A percentile compares a stretch with the other conserved stretches of the same genome.
phyloP scores from a whole-genome alignment of 208 protist species.

The Leptomonas pyrrhocoris region DNA sequence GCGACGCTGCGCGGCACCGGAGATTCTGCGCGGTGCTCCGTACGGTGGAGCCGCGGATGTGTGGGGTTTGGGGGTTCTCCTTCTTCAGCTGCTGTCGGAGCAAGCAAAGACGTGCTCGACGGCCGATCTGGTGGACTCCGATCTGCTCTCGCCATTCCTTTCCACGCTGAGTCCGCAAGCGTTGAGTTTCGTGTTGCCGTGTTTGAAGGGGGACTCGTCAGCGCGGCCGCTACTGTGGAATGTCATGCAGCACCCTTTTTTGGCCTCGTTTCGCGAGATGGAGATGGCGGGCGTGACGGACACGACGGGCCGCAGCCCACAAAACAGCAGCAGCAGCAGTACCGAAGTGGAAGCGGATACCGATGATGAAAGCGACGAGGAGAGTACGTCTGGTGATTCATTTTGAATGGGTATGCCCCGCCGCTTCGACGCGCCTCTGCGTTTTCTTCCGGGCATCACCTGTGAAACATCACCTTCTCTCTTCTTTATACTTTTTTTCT shows the following conservation, averaged over 20 bases:
- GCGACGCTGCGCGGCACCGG: slow-evolving; percentile 59
- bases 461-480: too few relatives aligned
- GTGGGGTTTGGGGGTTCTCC: slow-evolving; percentile 72
- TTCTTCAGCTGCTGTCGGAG: slow-evolving; percentile 60
- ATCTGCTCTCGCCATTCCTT: slow-evolving; percentile 67
- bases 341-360: not conserved
- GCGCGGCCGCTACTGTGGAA: slow-evolving; percentile 56
- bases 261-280: slow-evolving; percentile 1
- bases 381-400: not conserved
- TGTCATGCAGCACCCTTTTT: slow-evolving; percentile 66
- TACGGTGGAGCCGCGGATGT: slow-evolving; percentile 71
- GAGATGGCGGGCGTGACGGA: not conserved
- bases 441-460: too few relatives aligned
- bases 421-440: too few relatives aligned
- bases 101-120: slow-evolving; percentile 41
- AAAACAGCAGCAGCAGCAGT: not conserved
- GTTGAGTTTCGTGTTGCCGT: slow-evolving; percentile 63
- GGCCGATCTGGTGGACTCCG: slow-evolving; percentile 66
- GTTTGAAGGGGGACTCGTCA: slow-evolving; percentile 58
- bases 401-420: not conserved
- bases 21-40: slow-evolving; percentile 49
- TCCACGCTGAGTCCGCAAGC: slow-evolving; percentile 43
- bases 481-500: too few relatives aligned
- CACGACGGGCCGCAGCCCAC: not conserved
- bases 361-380: not conserved